Evolutionary conservation across 352 stramenopile genomes (phyloP).

Genomic region (Elongisporangium undulatum): DNA sequence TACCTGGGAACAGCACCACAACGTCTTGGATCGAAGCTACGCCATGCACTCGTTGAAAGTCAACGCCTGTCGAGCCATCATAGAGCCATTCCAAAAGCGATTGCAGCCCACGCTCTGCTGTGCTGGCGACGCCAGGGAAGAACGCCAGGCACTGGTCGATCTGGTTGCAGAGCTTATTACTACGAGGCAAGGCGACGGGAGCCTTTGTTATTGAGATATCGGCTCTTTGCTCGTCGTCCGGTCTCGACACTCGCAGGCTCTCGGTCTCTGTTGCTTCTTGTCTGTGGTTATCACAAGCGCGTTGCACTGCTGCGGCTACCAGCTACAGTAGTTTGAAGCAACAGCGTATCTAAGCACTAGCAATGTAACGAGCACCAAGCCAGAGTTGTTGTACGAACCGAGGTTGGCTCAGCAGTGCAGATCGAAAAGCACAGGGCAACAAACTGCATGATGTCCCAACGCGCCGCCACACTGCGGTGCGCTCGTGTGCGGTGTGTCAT

Average conservation of each 20-base stretch:
- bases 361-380: too few relatives aligned
- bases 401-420: constrained; percentile 34
- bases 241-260: neutral
- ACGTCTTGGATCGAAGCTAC: constrained; percentile 29
- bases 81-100: constrained; percentile 21
- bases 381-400: constrained; percentile 17
- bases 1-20: constrained; percentile 55
- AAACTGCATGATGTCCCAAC: constrained; percentile 61
- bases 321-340: neutral
- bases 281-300: neutral
- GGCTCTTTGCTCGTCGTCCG: neutral
- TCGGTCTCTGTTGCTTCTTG: neutral
- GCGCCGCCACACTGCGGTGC: constrained; percentile 9
- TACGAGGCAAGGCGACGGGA: neutral
- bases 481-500: neutral
- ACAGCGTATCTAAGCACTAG: neutral
- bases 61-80: constrained; percentile 1
- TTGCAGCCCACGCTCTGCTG: constrained; percentile 16
- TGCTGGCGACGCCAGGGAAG: constrained; percentile 29
- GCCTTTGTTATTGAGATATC: neutral
- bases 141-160: constrained; percentile 40
- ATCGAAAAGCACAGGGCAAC: constrained; percentile 50
- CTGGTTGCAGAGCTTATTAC: constrained; percentile 15
- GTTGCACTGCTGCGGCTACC: constrained; percentile 15
- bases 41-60: constrained; percentile 23